Evolutionary conservation across 2,329 filamentous ascomycete species (phyloP), one percentile per base, ranked within the genome.

Genomic region (Stromatinia cepivora): DNA sequence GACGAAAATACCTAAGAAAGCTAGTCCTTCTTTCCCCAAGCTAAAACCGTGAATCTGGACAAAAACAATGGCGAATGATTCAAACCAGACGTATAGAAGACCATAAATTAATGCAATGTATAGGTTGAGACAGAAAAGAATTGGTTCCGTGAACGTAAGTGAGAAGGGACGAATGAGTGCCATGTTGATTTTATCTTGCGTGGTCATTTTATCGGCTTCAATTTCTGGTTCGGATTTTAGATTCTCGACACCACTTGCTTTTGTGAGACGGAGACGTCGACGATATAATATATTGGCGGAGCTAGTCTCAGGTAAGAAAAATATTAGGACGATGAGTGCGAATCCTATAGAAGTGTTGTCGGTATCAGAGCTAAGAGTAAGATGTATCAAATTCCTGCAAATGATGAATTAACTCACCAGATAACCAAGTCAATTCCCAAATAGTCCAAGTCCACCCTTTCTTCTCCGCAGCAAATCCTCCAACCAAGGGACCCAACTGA

Each of bases 171-270:
- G 85, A 77, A 88, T 82, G 45, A 91, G 80, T 0, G 87, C 84
- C 69, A 88, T 84, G 54, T 83, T 69, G 10, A 83, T 78, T 28
- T 88, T 78, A 13, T 82, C 80, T 8, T 79, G 79, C 1, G 82
- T 76, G 31, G 80, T 84, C 76, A 87, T 81, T 69, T 82, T 81
- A n/a, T 80, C 81, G 76, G 87, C 84, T 73, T 87, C 83, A 69
- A 91, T 85, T 77, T 92, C 89, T 58, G 84, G 85, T 75, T 90
- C 85, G 0, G 86, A 85, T 78, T 85, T 84, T 78, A 90, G 84
- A 36, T 79, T 77, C 3, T 76, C 62, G 72, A 84, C 83, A 13
- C 85, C 86, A 0, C 87, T 88, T 53, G 85, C 77, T 74, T 84
- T 85, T 67, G 89, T 84, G 8, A 91, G 81, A 25, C 88, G 85